These are phyloP conservation scores for Nidularia pulvinata DNA, from an alignment of 768 basidiomycete species.

Conservation along the genomic window DNA sequence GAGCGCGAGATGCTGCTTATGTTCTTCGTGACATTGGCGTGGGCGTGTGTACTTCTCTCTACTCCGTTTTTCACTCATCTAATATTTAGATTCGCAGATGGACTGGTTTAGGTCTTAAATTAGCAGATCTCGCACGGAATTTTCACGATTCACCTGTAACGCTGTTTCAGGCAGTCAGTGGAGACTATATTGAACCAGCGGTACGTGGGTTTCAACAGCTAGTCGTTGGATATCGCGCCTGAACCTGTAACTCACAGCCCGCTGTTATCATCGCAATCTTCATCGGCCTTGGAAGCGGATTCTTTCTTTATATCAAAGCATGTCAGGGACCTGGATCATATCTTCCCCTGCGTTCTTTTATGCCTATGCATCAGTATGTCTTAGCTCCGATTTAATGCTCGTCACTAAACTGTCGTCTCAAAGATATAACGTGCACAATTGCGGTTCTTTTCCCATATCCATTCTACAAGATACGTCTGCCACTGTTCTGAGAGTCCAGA, in stretches of 20 bases:
- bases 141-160: constrained; percentile 36
- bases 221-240: constrained; percentile 13
- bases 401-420: not conserved
- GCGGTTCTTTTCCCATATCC: constrained; percentile 66
- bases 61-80: not conserved
- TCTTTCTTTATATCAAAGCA: constrained; percentile 61
- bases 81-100: constrained; percentile 40
- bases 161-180: constrained; percentile 38
- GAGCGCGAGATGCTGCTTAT: constrained; percentile 65
- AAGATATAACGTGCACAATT: constrained; percentile 61
- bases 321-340: constrained; percentile 66
- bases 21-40: constrained; percentile 42
- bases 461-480: constrained; percentile 34
- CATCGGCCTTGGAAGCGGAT: constrained; percentile 56
- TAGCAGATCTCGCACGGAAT: constrained; percentile 56
- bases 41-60: constrained; percentile 51
- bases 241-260: constrained; percentile 31
- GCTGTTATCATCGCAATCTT: constrained; percentile 61
- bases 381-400: not conserved
- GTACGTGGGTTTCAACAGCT: constrained; percentile 15
- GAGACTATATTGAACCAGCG: constrained; percentile 54
- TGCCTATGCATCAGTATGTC: constrained; percentile 58
- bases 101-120: constrained; percentile 62
- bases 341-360: constrained; percentile 51
- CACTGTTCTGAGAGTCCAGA: too few relatives aligned